Evolutionary conservation across 139 green algal genomes (phyloP).

Genomic region (Chlamydomonas sp.): DNA sequence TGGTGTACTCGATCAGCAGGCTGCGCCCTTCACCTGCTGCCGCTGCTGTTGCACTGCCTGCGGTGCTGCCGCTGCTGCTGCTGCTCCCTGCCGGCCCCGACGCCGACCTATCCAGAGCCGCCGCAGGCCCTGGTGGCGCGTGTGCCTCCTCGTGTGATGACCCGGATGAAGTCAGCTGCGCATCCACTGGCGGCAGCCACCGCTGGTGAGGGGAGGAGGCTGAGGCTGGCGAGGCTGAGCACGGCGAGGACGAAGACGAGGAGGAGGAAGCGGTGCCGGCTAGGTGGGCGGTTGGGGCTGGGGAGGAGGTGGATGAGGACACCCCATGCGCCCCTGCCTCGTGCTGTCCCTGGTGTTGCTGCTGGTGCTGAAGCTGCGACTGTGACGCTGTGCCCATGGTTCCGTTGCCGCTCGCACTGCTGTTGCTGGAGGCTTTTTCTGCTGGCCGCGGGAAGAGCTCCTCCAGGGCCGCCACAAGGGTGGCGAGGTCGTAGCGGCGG

Average conservation of each 20-base stretch:
- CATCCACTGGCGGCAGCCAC: slow-evolving; percentile 14
- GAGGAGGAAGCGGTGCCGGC: background rate
- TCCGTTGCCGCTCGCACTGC: background rate
- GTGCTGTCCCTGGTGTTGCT: background rate
- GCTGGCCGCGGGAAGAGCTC: slow-evolving; percentile 33
- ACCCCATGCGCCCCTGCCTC: background rate
- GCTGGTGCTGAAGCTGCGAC: slow-evolving; percentile 1
- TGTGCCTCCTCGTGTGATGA: background rate
- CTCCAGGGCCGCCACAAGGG: slow-evolving; percentile 34
- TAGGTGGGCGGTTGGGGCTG: background rate
- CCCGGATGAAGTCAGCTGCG: too few species aligned
- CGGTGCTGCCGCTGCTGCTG: background rate
- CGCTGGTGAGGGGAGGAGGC: background rate
- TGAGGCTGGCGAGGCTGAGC: background rate
- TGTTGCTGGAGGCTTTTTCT: background rate
- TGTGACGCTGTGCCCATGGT: background rate
- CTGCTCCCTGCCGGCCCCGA: background rate
- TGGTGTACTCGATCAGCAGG: slow-evolving; percentile 94
- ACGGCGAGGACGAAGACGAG: background rate
- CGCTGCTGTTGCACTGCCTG: background rate
- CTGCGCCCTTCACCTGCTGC: slow-evolving; percentile 2
- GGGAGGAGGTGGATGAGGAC: background rate
- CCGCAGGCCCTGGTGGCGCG: background rate
- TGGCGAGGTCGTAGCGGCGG: slow-evolving; percentile 67
- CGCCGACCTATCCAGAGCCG: background rate